Conservation (phyloP, 2,329 filamentous ascomycete genomes). For the Alternaria sp. region DNA sequence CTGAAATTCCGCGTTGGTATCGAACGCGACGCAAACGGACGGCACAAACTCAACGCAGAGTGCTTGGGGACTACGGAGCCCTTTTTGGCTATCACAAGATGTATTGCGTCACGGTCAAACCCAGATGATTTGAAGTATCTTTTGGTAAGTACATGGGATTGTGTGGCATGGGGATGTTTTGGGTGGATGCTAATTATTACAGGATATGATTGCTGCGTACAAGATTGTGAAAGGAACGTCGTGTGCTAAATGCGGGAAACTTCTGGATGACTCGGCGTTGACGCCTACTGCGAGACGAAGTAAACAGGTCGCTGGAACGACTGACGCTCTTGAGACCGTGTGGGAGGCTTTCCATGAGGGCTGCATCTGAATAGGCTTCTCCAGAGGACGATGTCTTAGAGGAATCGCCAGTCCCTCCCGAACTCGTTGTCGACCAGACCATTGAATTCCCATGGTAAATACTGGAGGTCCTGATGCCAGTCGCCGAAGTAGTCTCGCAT, state of each 20-base stretch:
- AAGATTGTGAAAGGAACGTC: constrained; percentile 36
- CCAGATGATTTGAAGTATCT: constrained; percentile 40
- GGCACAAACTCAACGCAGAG: constrained; percentile 35
- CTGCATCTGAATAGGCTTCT: no score
- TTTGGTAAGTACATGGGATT: constrained; percentile 34
- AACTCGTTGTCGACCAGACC: no score
- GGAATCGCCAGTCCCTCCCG: no score
- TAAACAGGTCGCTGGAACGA: constrained; percentile 10
- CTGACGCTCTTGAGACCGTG: no score
- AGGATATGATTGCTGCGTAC: constrained; percentile 51
- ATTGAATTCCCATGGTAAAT: no score
- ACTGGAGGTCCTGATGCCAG: no score
- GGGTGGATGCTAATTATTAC: constrained; percentile 15
- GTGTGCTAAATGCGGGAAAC: constrained; percentile 43
- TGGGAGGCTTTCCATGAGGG: no score
- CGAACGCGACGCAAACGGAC: constrained; percentile 33
- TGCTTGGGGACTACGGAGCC: constrained; percentile 39
- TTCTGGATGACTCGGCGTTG: constrained; percentile 34
- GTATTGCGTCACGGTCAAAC: constrained; percentile 40
- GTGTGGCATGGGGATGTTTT: neutral
- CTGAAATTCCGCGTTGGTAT: constrained; percentile 39
- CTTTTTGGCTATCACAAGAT: constrained; percentile 41
- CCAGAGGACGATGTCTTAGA: no score
- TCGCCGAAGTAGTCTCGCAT: no score
- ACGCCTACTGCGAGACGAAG: constrained; percentile 43